Percentiles rank a stretch among this genome's conserved stretches.
Conservation (phyloP, 768 basidiomycete genomes). For the Gloeopeniophorella convolvens region DNA sequence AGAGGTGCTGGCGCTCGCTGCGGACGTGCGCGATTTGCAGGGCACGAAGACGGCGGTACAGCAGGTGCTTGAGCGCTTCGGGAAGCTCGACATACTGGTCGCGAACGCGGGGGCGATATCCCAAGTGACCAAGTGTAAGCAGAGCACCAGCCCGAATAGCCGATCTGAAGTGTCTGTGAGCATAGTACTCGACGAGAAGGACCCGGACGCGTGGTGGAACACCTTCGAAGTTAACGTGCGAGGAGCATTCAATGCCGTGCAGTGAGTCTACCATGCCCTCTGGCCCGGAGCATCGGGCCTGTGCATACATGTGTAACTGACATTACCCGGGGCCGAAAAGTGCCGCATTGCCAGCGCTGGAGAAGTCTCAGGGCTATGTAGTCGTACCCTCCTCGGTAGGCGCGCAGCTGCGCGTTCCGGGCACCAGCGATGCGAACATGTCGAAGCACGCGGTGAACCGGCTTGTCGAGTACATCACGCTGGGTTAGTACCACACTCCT, state of each 20-base stretch:
- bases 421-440: neutral
- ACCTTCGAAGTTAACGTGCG: conserved; percentile 12
- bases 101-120: conserved; percentile 1
- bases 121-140: neutral
- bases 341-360: neutral
- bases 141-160: neutral
- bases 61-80: conserved; percentile 1
- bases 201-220: conserved; percentile 12
- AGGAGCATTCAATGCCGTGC: conserved; percentile 3
- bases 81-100: conserved; percentile 4
- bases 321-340: too few relatives aligned
- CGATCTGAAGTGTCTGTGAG: neutral
- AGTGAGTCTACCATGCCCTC: too few relatives aligned
- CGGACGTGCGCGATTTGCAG: conserved; percentile 1
- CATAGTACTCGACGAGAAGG: conserved; percentile 5
- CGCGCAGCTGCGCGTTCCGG: neutral
- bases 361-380: neutral
- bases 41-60: neutral
- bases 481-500: neutral
- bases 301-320: too few relatives aligned
- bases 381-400: neutral
- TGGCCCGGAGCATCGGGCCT: too few relatives aligned
- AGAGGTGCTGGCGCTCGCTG: neutral
- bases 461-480: conserved; percentile 5
- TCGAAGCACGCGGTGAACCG: conserved; percentile 8